Conservation (phyloP, 192 early-diverging fungal species). For the Endogone sp. region DNA sequence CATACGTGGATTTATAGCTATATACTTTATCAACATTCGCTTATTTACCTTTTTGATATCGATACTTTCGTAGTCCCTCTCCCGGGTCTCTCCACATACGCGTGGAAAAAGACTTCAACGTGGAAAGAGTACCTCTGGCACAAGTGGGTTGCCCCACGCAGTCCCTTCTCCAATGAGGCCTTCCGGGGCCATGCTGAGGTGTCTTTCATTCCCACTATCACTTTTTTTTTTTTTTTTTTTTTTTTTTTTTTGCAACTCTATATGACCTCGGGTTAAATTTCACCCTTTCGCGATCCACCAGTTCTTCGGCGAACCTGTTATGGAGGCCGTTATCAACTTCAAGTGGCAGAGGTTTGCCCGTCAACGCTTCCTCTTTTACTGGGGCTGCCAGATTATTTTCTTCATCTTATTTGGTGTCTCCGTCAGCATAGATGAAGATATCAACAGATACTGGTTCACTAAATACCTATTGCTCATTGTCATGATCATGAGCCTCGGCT, state of each 20-base stretch:
- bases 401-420: too few species aligned
- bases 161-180: neutral
- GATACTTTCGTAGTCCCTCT: neutral
- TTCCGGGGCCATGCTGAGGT: neutral
- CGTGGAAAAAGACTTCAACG: neutral
- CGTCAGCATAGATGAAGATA: too few species aligned
- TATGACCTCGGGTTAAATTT: too few species aligned
- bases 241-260: too few species aligned
- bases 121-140: neutral
- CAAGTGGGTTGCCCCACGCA: neutral
- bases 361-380: too few species aligned
- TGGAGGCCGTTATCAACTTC: conserved; percentile 14
- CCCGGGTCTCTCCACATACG: neutral
- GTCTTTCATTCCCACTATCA: neutral
- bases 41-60: neutral
- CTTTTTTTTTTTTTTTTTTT: neutral
- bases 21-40: neutral
- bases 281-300: too few species aligned
- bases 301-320: conserved; percentile 13
- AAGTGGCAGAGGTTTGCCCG: conserved; percentile 16
- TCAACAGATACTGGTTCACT: too few species aligned
- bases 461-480: too few species aligned
- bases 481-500: too few species aligned
- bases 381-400: too few species aligned
- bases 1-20: neutral